These are phyloP conservation scores for Oemleria cerasiformis DNA, from an alignment of 306 rosid species.

Conservation along the genomic window DNA sequence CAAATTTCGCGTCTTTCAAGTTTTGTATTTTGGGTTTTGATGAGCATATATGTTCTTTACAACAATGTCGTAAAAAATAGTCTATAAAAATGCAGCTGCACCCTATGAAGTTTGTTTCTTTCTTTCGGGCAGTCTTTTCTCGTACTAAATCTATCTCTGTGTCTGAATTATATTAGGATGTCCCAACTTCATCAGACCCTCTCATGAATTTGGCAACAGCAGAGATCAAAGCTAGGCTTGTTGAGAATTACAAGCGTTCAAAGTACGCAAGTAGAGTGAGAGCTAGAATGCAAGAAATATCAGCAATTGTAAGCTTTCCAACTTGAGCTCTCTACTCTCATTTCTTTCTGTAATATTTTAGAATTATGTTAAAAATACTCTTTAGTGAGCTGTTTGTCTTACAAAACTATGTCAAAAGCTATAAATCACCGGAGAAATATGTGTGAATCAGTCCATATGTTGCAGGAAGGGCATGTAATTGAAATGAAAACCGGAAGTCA, in stretches of 20 bases:
- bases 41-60: neutral
- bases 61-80: neutral
- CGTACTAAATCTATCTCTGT: constrained; percentile 10
- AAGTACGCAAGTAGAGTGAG: constrained; percentile 50
- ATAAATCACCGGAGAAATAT: neutral
- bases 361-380: neutral
- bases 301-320: constrained; percentile 53
- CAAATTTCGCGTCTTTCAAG: neutral
- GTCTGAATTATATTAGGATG: constrained; percentile 46
- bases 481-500: constrained; percentile 49
- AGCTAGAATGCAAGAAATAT: constrained; percentile 60
- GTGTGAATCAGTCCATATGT: constrained; percentile 14
- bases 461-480: constrained; percentile 55
- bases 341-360: neutral
- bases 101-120: neutral
- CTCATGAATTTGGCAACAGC: constrained; percentile 75
- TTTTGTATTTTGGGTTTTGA: neutral
- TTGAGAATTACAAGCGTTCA: constrained; percentile 74
- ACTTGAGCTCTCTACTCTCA: neutral
- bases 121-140: neutral
- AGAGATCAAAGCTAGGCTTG: constrained; percentile 67
- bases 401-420: too few species aligned
- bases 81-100: neutral
- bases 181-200: constrained; percentile 72
- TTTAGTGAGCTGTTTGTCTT: too few species aligned